phyloP scores from a whole-genome alignment of 1,284 basidiomycete genomes.

The Inonotus hispidus region DNA sequence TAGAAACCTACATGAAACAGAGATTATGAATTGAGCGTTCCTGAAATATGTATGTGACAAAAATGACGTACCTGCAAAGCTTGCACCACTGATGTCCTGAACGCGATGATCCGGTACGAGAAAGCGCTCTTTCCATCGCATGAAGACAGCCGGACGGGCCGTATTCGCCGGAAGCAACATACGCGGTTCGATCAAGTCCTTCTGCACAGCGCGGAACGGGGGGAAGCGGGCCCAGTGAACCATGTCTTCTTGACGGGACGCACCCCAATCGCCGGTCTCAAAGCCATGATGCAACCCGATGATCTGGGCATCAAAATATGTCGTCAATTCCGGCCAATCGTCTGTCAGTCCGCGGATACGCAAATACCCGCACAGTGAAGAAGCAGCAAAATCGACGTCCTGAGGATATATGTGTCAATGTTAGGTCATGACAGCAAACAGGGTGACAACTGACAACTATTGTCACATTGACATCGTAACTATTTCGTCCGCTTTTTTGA shows the following conservation, averaged over 20 bases:
- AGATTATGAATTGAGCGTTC: conserved; percentile 10
- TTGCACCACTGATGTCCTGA: conserved; percentile 91
- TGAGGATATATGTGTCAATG: conserved; percentile 29
- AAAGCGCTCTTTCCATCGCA: conserved; percentile 97
- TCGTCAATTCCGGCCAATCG: conserved; percentile 86
- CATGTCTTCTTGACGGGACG: conserved; percentile 83
- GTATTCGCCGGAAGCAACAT: conserved; percentile 66
- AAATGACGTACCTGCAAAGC: conserved; percentile 75
- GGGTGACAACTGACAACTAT: conserved; percentile 58
- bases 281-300: conserved; percentile 87
- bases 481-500: conserved; percentile 79
- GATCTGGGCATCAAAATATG: conserved; percentile 92
- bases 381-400: conserved; percentile 80
- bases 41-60: too few relatives aligned
- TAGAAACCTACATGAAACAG: conserved; percentile 61
- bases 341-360: conserved; percentile 86
- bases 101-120: conserved; percentile 92
- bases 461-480: conserved; percentile 80
- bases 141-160: conserved; percentile 77
- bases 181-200: conserved; percentile 69
- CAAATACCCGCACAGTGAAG: conserved; percentile 82
- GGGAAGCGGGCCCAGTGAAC: conserved; percentile 90
- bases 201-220: conserved; percentile 75
- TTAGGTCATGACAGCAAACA: neutral
- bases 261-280: conserved; percentile 81